Percentiles rank a stretch among this genome's conserved stretches.
Evolutionary conservation across 306 rosid species (phyloP).

Genomic region (Vigna angularis): DNA sequence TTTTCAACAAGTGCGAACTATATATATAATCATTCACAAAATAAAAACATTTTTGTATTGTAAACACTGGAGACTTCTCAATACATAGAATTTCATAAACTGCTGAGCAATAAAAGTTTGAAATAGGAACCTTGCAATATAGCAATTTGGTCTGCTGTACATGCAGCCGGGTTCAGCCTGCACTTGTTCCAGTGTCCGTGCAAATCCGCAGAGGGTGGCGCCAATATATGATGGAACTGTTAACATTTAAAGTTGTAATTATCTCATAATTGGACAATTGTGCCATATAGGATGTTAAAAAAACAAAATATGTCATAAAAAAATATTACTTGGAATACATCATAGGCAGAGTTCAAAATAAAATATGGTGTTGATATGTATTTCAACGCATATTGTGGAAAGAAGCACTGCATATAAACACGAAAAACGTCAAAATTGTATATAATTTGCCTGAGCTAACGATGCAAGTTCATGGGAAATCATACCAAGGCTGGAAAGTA

Average conservation of each 20-base stretch:
- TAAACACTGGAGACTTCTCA: neutral
- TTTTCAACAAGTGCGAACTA: constrained; percentile 2
- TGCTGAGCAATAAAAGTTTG: constrained; percentile 10
- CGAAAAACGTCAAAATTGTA: constrained; percentile 35
- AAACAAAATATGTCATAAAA: neutral
- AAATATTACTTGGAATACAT: constrained; percentile 67
- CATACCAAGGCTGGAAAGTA: constrained; percentile 71
- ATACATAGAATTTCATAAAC: constrained; percentile 17
- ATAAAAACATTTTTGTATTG: neutral
- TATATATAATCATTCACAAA: constrained; percentile 4
- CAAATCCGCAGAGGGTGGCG: constrained; percentile 83
- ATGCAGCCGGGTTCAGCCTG: constrained; percentile 68
- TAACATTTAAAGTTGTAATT: constrained; percentile 34
- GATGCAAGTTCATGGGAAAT: constrained; percentile 35
- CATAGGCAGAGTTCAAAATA: constrained; percentile 81
- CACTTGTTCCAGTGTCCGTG: constrained; percentile 83
- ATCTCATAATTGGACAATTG: constrained; percentile 15
- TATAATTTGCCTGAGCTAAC: constrained; percentile 5
- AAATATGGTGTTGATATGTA: constrained; percentile 70
- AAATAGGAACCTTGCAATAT: constrained; percentile 72
- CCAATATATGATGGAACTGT: constrained; percentile 81
- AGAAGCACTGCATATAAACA: constrained; percentile 71
- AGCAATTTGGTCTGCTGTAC: constrained; percentile 60
- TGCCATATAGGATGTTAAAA: constrained; percentile 14
- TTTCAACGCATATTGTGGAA: constrained; percentile 70